Conservation (phyloP, 2,329 filamentous ascomycete species). For the Cercospora sojina region DNA sequence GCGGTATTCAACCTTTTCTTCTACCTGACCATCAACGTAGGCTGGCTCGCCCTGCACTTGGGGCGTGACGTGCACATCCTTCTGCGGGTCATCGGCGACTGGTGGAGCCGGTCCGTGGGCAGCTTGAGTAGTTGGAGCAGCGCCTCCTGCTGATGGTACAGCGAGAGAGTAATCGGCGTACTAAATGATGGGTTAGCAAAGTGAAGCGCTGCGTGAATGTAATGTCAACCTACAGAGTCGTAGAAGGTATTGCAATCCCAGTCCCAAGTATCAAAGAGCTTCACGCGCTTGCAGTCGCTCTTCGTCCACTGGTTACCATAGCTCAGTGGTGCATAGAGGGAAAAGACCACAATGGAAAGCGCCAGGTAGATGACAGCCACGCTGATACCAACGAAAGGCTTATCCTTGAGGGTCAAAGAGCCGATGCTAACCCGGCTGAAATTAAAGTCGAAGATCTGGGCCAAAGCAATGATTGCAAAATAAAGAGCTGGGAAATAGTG, state of each 20-base stretch:
- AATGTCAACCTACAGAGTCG: constrained; percentile 68
- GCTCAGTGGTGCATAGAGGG: constrained; percentile 80
- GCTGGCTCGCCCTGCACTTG: constrained; percentile 35
- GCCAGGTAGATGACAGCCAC: constrained; percentile 72
- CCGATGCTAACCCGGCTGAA: constrained; percentile 66
- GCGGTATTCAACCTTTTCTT: constrained; percentile 89
- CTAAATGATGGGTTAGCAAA: constrained; percentile 21
- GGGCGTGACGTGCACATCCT: constrained; percentile 39
- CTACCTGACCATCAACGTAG: constrained; percentile 39
- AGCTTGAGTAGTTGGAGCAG: constrained; percentile 32
- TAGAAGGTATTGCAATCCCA: constrained; percentile 97
- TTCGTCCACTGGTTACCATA: constrained; percentile 96
- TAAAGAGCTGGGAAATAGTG: constrained; percentile 98
- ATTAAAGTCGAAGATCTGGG: constrained; percentile 83
- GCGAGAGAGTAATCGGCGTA: constrained; percentile 38
- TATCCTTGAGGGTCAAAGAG: constrained; percentile 55
- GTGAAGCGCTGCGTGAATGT: background rate
- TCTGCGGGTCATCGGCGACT: constrained; percentile 39
- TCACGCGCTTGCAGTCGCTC: constrained; percentile 78
- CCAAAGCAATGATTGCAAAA: constrained; percentile 86
- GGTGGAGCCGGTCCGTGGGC: constrained; percentile 38
- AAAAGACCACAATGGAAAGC: constrained; percentile 72
- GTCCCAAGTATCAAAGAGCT: constrained; percentile 88
- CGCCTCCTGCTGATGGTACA: constrained; percentile 25
- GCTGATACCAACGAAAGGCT: constrained; percentile 71